Evolutionary conservation across 2,329 filamentous ascomycete species (phyloP), one percentile per base, ranked within the genome.

Genomic region (Ascosphaera aggregata): DNA sequence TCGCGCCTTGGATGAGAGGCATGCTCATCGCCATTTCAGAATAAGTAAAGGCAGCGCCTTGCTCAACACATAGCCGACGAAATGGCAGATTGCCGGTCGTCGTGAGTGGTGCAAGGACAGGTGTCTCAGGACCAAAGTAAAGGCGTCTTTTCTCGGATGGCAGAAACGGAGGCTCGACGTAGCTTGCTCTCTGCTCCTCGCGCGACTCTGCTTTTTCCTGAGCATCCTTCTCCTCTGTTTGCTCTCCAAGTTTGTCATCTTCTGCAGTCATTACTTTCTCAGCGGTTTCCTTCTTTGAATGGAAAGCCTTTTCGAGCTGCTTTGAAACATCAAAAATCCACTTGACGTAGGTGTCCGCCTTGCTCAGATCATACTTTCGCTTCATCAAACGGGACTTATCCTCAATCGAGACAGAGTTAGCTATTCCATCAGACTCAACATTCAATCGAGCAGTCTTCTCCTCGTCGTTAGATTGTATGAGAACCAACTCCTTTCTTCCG

Each of bases 21-120:
- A 92, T 63, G 19, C 81, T 76, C 69, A 98, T 80, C 3, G 86
- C 89, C 89, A 98, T 98, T 58, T 98, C 89, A 0, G 86, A 95
- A 63, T 93, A 98, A 0, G 89, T 98, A 37, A 92, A 66, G 52
- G 94, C 79, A 19, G 84, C 85, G 27, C 89, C 89, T 18, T 95
- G 68, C 40, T 85, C 78, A 9, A 82, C 76, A 51, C 85, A 94
- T 20, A 98, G 70, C 38, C 89, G 73, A 41, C 89, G 76, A 63
- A 93, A 98, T 1, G 89, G 89, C 37, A 95, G 66, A 50, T 98
- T 98, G 36, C 89, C 89, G 59, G 95, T 89, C 0, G 89, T 98
- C 1, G 89, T 98, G 37, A 98, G 66, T 27, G 89, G 89, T 3
- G 89, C 89, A n/a, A 98, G 64, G 9, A 85, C 73, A 0, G 89